phyloP scores from a whole-genome alignment of 257 asterid species.

The Plectranthus barbatus region DNA sequence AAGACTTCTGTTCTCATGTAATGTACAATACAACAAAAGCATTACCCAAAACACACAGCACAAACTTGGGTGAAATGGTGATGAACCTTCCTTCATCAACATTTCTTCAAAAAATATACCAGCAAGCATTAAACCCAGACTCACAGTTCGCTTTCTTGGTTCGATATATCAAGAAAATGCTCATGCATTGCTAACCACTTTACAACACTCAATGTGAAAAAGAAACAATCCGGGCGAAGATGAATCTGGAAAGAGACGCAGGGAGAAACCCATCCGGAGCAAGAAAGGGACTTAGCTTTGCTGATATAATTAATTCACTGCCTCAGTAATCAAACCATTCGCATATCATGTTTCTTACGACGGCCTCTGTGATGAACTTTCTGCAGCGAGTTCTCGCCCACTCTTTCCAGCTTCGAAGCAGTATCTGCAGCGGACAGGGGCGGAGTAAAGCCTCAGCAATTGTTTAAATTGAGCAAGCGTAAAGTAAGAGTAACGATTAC shows the following conservation, averaged over 20 bases:
- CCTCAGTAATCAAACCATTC: conserved; percentile 43
- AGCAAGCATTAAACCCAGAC: not conserved
- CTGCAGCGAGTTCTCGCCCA: conserved; percentile 70
- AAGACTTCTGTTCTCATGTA: not conserved
- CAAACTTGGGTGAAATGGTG: not conserved
- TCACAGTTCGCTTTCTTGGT: not conserved
- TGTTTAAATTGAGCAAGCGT: not conserved
- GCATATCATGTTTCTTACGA: conserved; percentile 72
- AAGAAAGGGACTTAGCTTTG: not conserved
- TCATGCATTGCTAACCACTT: not conserved
- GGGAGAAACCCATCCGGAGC: not conserved
- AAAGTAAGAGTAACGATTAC: not conserved
- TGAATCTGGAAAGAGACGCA: not conserved
- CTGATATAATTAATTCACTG: not conserved
- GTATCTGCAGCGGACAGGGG: conserved; percentile 24
- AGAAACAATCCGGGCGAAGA: not conserved
- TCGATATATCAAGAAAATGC: conserved; percentile 3
- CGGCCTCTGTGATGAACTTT: conserved; percentile 88
- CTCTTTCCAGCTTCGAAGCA: conserved; percentile 51
- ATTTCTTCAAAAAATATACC: not conserved
- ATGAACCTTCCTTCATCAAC: not conserved
- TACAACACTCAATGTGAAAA: not conserved
- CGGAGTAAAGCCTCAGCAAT: not conserved
- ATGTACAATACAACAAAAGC: not conserved
- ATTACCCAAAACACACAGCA: not conserved